Evolutionary conservation across 1,284 basidiomycete genomes (phyloP), one percentile per base, ranked within the genome.

Genomic region (Irpex sp.): DNA sequence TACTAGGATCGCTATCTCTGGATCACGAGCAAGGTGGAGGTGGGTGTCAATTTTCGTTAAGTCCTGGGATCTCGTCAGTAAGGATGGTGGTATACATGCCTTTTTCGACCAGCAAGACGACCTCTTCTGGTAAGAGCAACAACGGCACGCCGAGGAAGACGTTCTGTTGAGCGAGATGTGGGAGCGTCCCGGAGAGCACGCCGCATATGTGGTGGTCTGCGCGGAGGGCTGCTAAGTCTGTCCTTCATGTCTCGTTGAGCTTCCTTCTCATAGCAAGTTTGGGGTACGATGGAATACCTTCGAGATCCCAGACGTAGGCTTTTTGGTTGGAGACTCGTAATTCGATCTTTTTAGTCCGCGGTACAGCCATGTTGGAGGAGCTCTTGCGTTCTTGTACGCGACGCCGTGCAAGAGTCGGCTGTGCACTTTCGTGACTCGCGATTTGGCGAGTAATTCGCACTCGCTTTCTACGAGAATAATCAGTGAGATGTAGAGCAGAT

Each of bases 111-210:
- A 99, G 83, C 28, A 94, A 80, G 2, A 92, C 91, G 2, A 91
- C 93, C 73, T 99, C 97, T 72, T 99, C 97, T 0, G 93, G 91
- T 74, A 95, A 84, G 1, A 99, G 78, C 18, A 94, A 79, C 2
- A 98, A 78, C 1, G 97, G 97, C 16, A 94, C 76, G 12, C 97
- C 97, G 16, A 99, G 80, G 72, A 99, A 99, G 1, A 93, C 86
- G 75, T 99, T 99, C 75, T 99, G 97, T 71, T 98, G 96, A 4
- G 94, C 89, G 0, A 98, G 82, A 70, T 96, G 92, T 2, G 97
- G 96, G 19, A 99, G 82, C 0, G 97, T 98, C 0, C 97, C 97
- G 0, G 84, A 84, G 49, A 98, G 76, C 57, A 94, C 79, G 42
- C 96, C 96, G 67, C 90, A 94, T 55, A 98, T 83, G 63, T 83